Evolutionary conservation across 257 asterid species (phyloP).

Genomic region (Solanum corneliomulleri): DNA sequence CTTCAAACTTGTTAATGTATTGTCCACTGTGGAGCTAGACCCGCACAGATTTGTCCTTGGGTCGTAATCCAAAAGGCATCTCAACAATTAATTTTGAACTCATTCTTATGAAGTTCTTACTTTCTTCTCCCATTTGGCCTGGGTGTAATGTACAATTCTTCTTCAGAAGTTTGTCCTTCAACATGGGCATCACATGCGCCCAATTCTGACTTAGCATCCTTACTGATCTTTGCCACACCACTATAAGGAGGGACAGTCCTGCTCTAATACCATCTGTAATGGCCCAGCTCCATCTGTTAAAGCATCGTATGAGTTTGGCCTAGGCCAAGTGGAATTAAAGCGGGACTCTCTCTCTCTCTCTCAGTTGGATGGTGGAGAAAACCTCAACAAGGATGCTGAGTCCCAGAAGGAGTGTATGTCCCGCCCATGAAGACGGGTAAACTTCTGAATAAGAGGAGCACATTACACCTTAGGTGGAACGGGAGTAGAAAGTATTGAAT

Average conservation of each 20-base stretch:
- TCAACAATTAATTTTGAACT: neutral
- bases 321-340: neutral
- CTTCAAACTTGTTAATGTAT: neutral
- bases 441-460: neutral
- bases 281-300: neutral
- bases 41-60: neutral
- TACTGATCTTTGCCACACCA: neutral
- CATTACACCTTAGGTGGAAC: neutral
- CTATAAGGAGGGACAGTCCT: neutral
- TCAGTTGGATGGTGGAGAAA: neutral
- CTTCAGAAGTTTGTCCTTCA: neutral
- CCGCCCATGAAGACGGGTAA: neutral
- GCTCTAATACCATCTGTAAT: neutral
- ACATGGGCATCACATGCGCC: neutral
- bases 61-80: neutral
- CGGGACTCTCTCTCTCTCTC: neutral
- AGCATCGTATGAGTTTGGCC: neutral
- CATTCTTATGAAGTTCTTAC: neutral
- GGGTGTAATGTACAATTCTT: neutral
- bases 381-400: neutral
- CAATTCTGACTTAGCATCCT: neutral
- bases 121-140: too few relatives aligned
- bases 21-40: neutral
- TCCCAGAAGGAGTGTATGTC: neutral
- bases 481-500: neutral